Evolutionary conservation across 1,139 yeast species (phyloP).

Genomic region (Yamadazyma aaseri): DNA sequence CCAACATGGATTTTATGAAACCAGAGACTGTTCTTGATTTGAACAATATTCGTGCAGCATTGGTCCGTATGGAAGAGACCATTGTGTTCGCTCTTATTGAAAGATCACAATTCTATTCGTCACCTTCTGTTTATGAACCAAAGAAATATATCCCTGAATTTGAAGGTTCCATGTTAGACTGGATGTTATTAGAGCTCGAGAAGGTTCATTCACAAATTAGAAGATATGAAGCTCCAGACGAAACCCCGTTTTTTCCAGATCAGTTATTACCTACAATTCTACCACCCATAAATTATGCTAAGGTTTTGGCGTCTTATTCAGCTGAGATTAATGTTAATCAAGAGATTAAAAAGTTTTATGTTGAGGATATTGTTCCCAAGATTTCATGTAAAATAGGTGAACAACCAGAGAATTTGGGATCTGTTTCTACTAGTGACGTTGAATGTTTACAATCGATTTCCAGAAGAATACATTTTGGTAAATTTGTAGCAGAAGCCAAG

Average conservation of each 20-base stretch:
- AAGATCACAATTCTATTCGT: slow-evolving; percentile 80
- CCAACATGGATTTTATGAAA: slow-evolving; percentile 77
- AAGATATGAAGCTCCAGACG: slow-evolving; percentile 93
- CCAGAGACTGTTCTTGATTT: slow-evolving; percentile 83
- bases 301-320: slow-evolving; percentile 69
- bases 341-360: slow-evolving; percentile 66
- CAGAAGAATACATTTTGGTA: slow-evolving; percentile 95
- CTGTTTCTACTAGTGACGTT: slow-evolving; percentile 81
- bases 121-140: slow-evolving; percentile 69
- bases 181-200: slow-evolving; percentile 78
- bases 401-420: slow-evolving; percentile 83
- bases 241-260: slow-evolving; percentile 84
- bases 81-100: slow-evolving; percentile 91
- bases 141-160: slow-evolving; percentile 67
- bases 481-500: slow-evolving; percentile 95
- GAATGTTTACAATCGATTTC: slow-evolving; percentile 85
- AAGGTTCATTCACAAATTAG: slow-evolving; percentile 79
- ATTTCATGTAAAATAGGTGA: slow-evolving; percentile 71
- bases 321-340: slow-evolving; percentile 74
- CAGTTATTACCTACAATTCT: slow-evolving; percentile 64
- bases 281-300: slow-evolving; percentile 79
- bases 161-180: slow-evolving; percentile 82
- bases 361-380: slow-evolving; percentile 68
- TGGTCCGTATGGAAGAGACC: slow-evolving; percentile 94
- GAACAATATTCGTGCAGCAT: slow-evolving; percentile 76